Conservation (phyloP, 2,329 filamentous ascomycete genomes). For the Zymoseptoria tritici region DNA sequence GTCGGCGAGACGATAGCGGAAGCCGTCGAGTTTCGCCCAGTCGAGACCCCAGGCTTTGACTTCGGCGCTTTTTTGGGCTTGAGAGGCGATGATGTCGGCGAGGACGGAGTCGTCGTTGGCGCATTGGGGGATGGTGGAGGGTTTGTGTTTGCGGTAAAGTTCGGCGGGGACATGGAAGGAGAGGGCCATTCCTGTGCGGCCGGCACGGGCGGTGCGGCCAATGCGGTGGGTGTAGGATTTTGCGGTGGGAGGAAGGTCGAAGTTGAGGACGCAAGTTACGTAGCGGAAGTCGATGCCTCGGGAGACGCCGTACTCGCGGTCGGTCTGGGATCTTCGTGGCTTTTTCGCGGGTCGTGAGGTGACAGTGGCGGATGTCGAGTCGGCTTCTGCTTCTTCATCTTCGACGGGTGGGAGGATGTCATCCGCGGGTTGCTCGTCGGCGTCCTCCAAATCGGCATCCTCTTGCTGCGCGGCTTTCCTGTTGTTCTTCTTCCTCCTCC, state of each 20-base stretch:
- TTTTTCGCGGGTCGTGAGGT: slow-evolving; percentile 40
- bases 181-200: slow-evolving; percentile 88
- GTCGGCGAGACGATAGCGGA: slow-evolving; percentile 91
- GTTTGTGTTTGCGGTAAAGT: slow-evolving; percentile 79
- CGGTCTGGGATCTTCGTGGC: slow-evolving; percentile 59
- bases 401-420: slow-evolving; percentile 17
- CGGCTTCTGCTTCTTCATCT: slow-evolving; percentile 29
- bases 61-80: slow-evolving; percentile 69
- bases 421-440: slow-evolving; percentile 3
- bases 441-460: slow-evolving; percentile 17
- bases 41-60: slow-evolving; percentile 90
- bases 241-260: slow-evolving; percentile 80
- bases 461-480: slow-evolving; percentile 30
- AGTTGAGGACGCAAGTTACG: slow-evolving; percentile 90
- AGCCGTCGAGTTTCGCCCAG: slow-evolving; percentile 86
- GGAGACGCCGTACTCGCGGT: slow-evolving; percentile 91
- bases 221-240: slow-evolving; percentile 97
- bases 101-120: slow-evolving; percentile 82
- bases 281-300: slow-evolving; percentile 96
- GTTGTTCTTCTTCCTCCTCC: slow-evolving; percentile 22
- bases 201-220: slow-evolving; percentile 83
- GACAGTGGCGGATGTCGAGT: slow-evolving; percentile 7
- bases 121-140: slow-evolving; percentile 66
- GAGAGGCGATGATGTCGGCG: slow-evolving; percentile 69
- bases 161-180: slow-evolving; percentile 84